Conservation (phyloP, 2,329 filamentous ascomycete genomes). For the Alternaria postmessia region DNA sequence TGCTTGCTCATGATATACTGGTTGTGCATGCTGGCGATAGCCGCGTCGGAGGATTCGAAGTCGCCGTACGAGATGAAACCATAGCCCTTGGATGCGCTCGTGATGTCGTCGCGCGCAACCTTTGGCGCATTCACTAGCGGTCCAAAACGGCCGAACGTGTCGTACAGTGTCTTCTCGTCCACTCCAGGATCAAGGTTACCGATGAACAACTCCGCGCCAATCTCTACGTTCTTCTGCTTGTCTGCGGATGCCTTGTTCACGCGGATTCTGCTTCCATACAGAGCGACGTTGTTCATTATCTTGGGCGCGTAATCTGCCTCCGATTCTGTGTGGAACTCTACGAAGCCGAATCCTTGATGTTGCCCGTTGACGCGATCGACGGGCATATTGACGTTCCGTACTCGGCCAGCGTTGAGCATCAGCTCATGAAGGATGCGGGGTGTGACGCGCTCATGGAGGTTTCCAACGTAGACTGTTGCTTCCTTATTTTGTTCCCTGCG, state of each 20-base stretch:
- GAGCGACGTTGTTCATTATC: conserved; percentile 93
- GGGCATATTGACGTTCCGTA: conserved; percentile 97
- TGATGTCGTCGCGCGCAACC: conserved; percentile 81
- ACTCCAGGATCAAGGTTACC: conserved; percentile 95
- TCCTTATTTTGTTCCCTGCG: conserved; percentile 86
- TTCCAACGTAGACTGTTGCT: conserved; percentile 96
- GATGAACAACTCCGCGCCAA: conserved; percentile 95
- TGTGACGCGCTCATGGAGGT: conserved; percentile 94
- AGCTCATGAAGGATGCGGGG: conserved; percentile 95
- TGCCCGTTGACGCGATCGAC: conserved; percentile 97
- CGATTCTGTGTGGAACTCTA: conserved; percentile 94
- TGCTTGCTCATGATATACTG: conserved; percentile 98
- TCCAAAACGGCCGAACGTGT: conserved; percentile 93
- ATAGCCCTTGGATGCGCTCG: conserved; percentile 90
- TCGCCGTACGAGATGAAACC: conserved; percentile 93
- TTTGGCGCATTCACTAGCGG: conserved; percentile 85
- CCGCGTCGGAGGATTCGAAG: conserved; percentile 93
- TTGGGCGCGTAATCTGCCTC: conserved; percentile 97
- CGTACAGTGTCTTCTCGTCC: conserved; percentile 94
- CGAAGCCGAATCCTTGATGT: conserved; percentile 98
- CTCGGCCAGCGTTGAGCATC: conserved; percentile 96
- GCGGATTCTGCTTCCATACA: conserved; percentile 93
- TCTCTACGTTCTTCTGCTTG: conserved; percentile 91
- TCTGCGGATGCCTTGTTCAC: conserved; percentile 96
- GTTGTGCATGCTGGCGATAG: conserved; percentile 90